These are phyloP conservation scores for Exophiala bonariae DNA, from an alignment of 2,329 filamentous ascomycete genomes.

Conservation along the genomic window DNA sequence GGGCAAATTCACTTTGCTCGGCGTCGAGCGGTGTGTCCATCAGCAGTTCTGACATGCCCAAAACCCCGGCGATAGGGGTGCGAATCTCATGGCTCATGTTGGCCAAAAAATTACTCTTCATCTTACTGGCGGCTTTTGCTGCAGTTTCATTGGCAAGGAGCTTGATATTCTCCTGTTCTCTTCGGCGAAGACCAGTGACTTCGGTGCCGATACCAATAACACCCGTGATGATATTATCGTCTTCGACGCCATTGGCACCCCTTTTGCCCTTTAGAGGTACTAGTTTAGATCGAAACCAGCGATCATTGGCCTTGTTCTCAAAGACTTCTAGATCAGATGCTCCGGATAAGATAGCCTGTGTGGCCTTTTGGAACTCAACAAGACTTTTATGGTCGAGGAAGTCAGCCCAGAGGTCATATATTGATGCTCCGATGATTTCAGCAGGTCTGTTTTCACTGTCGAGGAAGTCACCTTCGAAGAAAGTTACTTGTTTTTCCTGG, in stretches of 20 bases:
- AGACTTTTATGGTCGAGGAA: slow-evolving; percentile 1
- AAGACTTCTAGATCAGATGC: slow-evolving; percentile 60
- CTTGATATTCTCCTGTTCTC: slow-evolving; percentile 68
- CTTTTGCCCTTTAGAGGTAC: slow-evolving; percentile 64
- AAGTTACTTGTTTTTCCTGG: slow-evolving; percentile 58
- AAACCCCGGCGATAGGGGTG: slow-evolving; percentile 76
- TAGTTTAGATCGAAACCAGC: slow-evolving; percentile 72
- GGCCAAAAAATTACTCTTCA: slow-evolving; percentile 77
- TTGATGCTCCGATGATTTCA: slow-evolving; percentile 30
- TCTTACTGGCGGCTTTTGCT: slow-evolving; percentile 74
- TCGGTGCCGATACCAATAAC: slow-evolving; percentile 80
- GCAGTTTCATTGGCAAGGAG: slow-evolving; percentile 74
- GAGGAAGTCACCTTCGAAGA: slow-evolving; percentile 62
- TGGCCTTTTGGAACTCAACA: slow-evolving; percentile 43
- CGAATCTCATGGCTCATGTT: slow-evolving; percentile 82
- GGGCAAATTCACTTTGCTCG: slow-evolving; percentile 73
- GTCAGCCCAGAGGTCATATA: slow-evolving; percentile 30
- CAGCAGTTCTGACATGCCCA: slow-evolving; percentile 76
- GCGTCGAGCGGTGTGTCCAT: slow-evolving; percentile 65
- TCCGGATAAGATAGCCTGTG: slow-evolving; percentile 66
- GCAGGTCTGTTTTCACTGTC: slow-evolving; percentile 10
- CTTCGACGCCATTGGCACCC: slow-evolving; percentile 52
- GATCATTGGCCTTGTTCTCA: slow-evolving; percentile 62
- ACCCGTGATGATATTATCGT: slow-evolving; percentile 61
- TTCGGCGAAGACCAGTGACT: slow-evolving; percentile 68